A percentile compares a stretch with the other conserved stretches of the same genome.
Conservation (phyloP, 148 eudicot genomes). For the Fagopyrum tataricum region DNA sequence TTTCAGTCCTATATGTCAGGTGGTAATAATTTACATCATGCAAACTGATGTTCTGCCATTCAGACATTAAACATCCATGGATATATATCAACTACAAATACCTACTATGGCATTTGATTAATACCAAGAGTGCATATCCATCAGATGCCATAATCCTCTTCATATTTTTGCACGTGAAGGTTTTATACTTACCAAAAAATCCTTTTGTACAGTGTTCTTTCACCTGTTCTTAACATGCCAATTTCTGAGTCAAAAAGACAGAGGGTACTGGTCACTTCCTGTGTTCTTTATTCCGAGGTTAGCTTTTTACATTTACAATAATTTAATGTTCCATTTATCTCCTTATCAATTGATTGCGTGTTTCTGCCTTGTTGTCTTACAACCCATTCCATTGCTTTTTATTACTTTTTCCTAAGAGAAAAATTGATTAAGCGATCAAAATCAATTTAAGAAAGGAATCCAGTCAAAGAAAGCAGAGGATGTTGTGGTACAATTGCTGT, state of each 20-base stretch:
- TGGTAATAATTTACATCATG: neutral
- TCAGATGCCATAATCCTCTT: neutral
- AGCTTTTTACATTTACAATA: slow-evolving; percentile 18
- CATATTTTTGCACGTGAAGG: slow-evolving; percentile 4
- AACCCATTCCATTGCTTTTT: neutral
- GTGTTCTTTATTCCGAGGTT: slow-evolving; percentile 94
- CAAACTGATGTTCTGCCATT: neutral
- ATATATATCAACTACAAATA: too few species aligned
- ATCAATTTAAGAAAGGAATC: too few species aligned
- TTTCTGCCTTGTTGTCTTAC: neutral
- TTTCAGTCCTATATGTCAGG: neutral
- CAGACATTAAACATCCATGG: neutral
- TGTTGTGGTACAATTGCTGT: neutral
- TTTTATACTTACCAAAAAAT: slow-evolving; percentile 7
- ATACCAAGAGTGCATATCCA: neutral
- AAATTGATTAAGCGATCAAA: too few species aligned
- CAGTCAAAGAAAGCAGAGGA: neutral
- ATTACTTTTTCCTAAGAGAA: too few species aligned
- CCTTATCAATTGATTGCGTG: too few species aligned
- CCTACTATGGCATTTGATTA: neutral
- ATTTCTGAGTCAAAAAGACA: slow-evolving; percentile 92
- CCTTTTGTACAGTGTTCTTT: slow-evolving; percentile 70
- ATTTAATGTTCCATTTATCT: neutral
- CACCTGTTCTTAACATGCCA: slow-evolving; percentile 90
- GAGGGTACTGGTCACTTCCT: slow-evolving; percentile 90